Evolutionary conservation across 805 yeast genomes (phyloP).

Genomic region (Diddensiella santjacobensis): DNA sequence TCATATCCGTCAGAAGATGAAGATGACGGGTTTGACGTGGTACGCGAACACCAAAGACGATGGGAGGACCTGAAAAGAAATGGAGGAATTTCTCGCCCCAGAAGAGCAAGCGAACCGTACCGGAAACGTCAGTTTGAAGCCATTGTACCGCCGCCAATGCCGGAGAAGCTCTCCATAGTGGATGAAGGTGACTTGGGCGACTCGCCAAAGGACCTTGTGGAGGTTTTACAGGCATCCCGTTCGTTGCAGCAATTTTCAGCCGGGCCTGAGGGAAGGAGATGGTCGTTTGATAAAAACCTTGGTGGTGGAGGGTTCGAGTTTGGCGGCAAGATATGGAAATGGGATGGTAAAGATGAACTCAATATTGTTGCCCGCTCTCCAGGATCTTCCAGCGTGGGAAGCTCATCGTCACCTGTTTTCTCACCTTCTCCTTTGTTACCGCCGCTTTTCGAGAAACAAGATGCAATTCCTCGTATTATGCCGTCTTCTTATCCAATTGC

Average conservation of each 20-base stretch:
- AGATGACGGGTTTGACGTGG: background rate
- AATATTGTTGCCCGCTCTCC: slow-evolving; percentile 24
- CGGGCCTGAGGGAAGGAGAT: slow-evolving; percentile 24
- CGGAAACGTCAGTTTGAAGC: background rate
- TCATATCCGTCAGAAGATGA: background rate
- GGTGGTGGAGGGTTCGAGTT: slow-evolving; percentile 37
- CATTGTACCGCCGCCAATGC: slow-evolving; percentile 33
- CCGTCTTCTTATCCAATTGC: too few species aligned
- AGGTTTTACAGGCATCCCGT: slow-evolving; percentile 40
- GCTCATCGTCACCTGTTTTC: slow-evolving; percentile 4
- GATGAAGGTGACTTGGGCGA: slow-evolving; percentile 23
- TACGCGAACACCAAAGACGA: slow-evolving; percentile 5
- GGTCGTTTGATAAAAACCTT: slow-evolving; percentile 19
- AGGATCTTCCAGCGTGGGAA: background rate
- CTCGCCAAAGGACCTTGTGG: slow-evolving; percentile 36
- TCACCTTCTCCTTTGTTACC: background rate
- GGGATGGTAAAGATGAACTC: slow-evolving; percentile 38
- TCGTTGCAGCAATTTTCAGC: slow-evolving; percentile 39
- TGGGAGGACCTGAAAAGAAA: background rate
- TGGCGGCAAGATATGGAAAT: slow-evolving; percentile 36
- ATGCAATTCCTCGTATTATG: background rate
- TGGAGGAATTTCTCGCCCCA: background rate
- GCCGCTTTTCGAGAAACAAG: background rate
- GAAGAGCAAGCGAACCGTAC: slow-evolving; percentile 10
- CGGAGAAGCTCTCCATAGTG: slow-evolving; percentile 27